These are phyloP conservation scores for Penicillium fimorum DNA, from an alignment of 495 filamentous ascomycete genomes.

Conservation along the genomic window DNA sequence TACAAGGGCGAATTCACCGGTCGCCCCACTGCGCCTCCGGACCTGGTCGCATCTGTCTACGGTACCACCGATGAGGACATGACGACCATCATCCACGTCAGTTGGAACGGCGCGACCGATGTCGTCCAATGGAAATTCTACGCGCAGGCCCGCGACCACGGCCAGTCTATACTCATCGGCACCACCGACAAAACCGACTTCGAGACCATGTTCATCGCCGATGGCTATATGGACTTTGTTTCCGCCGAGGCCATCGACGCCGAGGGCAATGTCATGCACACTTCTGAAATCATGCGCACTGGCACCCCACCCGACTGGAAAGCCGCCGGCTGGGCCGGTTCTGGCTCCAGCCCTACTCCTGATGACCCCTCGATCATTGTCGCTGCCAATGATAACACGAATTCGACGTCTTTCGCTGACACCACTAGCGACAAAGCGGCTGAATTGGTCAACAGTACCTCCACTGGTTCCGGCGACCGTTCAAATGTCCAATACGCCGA, in stretches of 20 bases:
- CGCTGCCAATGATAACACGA: constrained; percentile 17
- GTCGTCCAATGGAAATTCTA: constrained; percentile 44
- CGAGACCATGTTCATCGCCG: constrained; percentile 45
- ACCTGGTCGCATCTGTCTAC: constrained; percentile 37
- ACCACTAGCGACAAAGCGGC: constrained; percentile 18
- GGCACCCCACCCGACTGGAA: constrained; percentile 35
- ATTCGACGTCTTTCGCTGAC: constrained; percentile 15
- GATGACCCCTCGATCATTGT: constrained; percentile 35
- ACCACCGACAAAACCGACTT: constrained; percentile 40
- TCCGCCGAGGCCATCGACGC: constrained; percentile 38
- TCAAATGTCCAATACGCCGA: constrained; percentile 17
- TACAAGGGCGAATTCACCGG: constrained; percentile 43
- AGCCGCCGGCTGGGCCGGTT: constrained; percentile 34
- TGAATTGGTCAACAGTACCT: constrained; percentile 10
- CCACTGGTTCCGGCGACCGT: constrained; percentile 2
- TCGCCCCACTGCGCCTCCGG: constrained; percentile 34
- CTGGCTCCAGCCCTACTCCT: constrained; percentile 22
- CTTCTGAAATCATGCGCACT: constrained; percentile 30
- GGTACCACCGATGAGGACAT: constrained; percentile 33
- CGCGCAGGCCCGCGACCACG: constrained; percentile 27
- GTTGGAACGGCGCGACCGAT: constrained; percentile 52
- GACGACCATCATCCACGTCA: constrained; percentile 43
- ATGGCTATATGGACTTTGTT: constrained; percentile 42
- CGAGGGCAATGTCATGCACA: constrained; percentile 33
- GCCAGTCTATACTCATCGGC: constrained; percentile 31